Evolutionary conservation across 2,329 filamentous ascomycete genomes (phyloP).

Genomic region (Clarireedia hainanense): DNA sequence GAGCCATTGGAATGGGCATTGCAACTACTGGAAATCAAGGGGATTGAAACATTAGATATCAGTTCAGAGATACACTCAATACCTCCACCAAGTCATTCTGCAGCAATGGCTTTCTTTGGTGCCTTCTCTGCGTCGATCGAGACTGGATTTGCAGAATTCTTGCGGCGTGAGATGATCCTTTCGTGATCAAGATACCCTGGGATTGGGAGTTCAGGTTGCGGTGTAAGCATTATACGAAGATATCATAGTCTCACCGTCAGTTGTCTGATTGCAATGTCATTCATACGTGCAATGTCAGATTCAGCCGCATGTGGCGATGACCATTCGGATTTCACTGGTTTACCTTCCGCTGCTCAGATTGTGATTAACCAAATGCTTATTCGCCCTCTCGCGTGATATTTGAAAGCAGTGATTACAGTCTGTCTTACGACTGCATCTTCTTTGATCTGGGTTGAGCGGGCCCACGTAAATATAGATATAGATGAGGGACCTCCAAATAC

Average conservation of each 20-base stretch:
- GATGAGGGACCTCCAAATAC: no score
- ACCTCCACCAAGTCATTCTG: constrained; percentile 40
- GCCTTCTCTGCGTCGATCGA: constrained; percentile 54
- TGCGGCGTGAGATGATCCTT: constrained; percentile 30
- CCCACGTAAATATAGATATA: no score
- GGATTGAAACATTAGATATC: constrained; percentile 43
- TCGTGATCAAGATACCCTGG: not conserved
- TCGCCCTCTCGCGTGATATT: not conserved
- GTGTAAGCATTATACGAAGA: constrained; percentile 1
- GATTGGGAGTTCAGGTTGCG: not conserved
- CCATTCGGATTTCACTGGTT: not conserved
- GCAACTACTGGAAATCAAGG: constrained; percentile 43
- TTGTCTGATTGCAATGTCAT: no score
- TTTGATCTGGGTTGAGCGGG: no score
- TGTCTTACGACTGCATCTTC: no score
- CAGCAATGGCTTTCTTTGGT: constrained; percentile 49
- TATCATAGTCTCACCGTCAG: no score
- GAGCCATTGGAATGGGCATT: constrained; percentile 50
- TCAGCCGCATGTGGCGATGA: not conserved
- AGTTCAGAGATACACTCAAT: constrained; percentile 42
- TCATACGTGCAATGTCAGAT: not conserved
- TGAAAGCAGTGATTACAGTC: not conserved
- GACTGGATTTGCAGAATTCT: constrained; percentile 45
- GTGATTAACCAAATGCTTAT: not conserved
- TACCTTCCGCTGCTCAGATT: not conserved